phyloP scores from a whole-genome alignment of 495 filamentous ascomycete species.

The Cercophora samala region DNA sequence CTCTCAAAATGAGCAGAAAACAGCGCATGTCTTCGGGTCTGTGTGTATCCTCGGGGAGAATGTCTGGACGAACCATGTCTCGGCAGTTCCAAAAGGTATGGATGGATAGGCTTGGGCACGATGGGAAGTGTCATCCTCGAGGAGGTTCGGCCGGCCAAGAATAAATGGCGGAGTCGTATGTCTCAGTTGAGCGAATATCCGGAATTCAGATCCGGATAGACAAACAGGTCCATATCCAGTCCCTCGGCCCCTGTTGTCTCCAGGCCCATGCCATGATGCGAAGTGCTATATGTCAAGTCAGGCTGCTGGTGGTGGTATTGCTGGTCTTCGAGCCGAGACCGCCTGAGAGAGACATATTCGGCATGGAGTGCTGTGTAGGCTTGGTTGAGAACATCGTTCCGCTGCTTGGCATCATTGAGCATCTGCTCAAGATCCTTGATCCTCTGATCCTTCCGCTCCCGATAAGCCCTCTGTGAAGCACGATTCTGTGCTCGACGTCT shows the following conservation, averaged over 20 bases:
- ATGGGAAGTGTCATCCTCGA: neutral
- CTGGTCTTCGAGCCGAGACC: slow-evolving; percentile 27
- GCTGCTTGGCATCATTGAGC: slow-evolving; percentile 54
- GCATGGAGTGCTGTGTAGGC: slow-evolving; percentile 42
- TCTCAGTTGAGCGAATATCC: slow-evolving; percentile 26
- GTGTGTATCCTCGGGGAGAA: neutral
- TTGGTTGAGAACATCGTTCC: slow-evolving; percentile 42
- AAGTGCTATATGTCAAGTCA: slow-evolving; percentile 22
- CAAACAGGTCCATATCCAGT: slow-evolving; percentile 32
- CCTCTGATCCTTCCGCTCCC: slow-evolving; percentile 79
- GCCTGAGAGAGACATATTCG: slow-evolving; percentile 42
- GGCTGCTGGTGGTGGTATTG: slow-evolving; percentile 20
- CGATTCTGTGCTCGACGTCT: slow-evolving; percentile 57
- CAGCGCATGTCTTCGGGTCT: neutral
- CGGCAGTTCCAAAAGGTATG: neutral
- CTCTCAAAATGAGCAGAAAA: neutral
- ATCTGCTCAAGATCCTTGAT: slow-evolving; percentile 78
- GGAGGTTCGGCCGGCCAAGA: neutral
- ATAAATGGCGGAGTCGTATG: neutral
- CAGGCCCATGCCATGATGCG: slow-evolving; percentile 15
- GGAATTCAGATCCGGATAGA: slow-evolving; percentile 29
- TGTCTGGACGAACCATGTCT: neutral
- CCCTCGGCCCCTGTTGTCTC: slow-evolving; percentile 19
- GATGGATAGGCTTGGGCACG: neutral
- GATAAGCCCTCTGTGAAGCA: slow-evolving; percentile 71